Base-by-base conservation (phyloP, 2,329 filamentous ascomycete genomes). In the Xylaria digitata region DNA sequence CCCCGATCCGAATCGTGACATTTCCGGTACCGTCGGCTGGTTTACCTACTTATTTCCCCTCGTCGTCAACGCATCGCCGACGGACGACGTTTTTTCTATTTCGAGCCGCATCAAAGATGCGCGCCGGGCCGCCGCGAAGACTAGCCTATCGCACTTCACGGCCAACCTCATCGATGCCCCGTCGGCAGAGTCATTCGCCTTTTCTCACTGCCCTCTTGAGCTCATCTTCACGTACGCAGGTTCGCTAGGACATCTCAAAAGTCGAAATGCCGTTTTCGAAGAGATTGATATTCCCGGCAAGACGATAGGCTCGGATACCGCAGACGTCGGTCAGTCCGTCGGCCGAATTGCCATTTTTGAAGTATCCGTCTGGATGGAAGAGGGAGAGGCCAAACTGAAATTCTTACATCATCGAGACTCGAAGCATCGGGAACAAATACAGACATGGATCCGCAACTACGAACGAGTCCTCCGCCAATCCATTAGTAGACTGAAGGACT, bases 21-120 rank as follows among this genome's bases (percentile, higher is more conserved):
- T 88, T 0, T 82, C 83, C 4, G 80, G 86, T 58, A 89, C 86
- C 0, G 85, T 89, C 0, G 87, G 87, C 1, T 89, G 86, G 86
- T 88, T 89, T 68, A 87, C 86, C 1, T 83, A 85, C 0, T 77
- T 89, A 13, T 86, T 82, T 55, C 87, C 87, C 0, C 77, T 88
- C 6, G 78, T 80, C 1, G 76, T 84, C 2, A 79, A 80, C 8
- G 72, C 82, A 0, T 80, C 83, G 1, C 76, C 78, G 2, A 75
- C 79, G 1, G 82, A 85, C 37, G 84, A 87, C 65, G 75, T 88
- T 17, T 75, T 87, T 45, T 79, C 84, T 13, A 82, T 84, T 0
- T 75, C 88, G 11, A 82, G 82, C n/a, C 78, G 82, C 26, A 78
- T 87, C 52, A 89, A 89, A 71, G 85, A 88, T 70, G 78, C 78